A percentile compares a stretch with the other conserved stretches of the same genome.
Conservation (phyloP, 148 eudicot species). For the Spergularia bocconei region DNA sequence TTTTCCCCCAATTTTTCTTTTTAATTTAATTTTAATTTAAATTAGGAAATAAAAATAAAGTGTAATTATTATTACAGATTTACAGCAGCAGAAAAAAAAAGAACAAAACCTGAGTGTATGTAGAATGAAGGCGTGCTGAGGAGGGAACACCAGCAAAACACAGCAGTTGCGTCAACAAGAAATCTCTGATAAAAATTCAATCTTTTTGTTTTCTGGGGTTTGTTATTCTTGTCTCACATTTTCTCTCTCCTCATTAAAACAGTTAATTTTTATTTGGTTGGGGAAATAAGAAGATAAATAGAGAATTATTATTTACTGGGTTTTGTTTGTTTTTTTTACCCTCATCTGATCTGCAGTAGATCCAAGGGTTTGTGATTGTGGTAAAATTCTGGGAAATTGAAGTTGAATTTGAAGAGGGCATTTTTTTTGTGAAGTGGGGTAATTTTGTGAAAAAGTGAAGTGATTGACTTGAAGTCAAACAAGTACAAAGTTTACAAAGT, state of each 20-base stretch:
- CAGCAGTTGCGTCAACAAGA: neutral
- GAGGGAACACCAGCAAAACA: constrained; percentile 29
- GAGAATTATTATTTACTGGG: constrained; percentile 1
- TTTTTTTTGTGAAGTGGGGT: constrained; percentile 24
- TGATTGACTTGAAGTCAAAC: constrained; percentile 28
- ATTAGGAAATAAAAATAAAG: neutral
- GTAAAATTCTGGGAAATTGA: neutral
- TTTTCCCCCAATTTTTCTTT: constrained; percentile 3
- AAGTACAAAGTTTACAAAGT: constrained; percentile 15
- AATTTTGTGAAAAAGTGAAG: constrained; percentile 12
- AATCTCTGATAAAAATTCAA: neutral
- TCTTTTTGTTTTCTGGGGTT: constrained; percentile 1
- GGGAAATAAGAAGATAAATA: neutral
- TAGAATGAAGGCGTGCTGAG: constrained; percentile 41
- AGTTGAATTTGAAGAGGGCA: constrained; percentile 17
- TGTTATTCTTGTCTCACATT: constrained; percentile 20
- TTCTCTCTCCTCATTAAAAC: constrained; percentile 18
- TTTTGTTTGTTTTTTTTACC: neutral
- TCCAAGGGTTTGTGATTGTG: constrained; percentile 27
- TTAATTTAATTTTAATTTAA: neutral
- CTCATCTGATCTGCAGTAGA: constrained; percentile 35
- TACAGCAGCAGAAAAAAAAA: constrained; percentile 4
- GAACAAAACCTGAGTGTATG: constrained; percentile 31
- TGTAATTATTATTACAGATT: constrained; percentile 1
- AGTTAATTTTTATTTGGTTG: neutral